Base-by-base conservation (phyloP, 2,329 filamentous ascomycete species). In the Colletotrichum orbiculare region DNA sequence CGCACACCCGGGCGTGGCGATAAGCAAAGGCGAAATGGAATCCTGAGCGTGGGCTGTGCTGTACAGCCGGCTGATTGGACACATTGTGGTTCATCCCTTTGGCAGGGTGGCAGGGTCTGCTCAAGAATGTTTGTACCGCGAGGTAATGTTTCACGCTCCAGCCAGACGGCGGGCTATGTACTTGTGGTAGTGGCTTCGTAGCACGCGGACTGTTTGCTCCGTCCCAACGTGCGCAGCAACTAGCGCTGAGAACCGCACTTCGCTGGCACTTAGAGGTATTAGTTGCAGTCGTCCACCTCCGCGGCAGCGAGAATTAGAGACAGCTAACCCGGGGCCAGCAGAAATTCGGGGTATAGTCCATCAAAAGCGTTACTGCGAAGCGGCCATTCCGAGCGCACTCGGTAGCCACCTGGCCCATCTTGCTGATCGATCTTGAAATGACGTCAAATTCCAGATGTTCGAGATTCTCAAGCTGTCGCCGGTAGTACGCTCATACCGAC, bases 131-230 rank as follows among this genome's bases (percentile, higher is more conserved):
- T 13, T 46, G 60, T 64, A 60, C 17, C 35, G 33, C 15, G 11
- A 59, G 12, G 54, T 64, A 46, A 58, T 45, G 54, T 64, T 66
- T 66, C 63, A 66, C 52, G 39, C 50, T 33, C 50, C 41, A 46
- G 41, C 33, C 34, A 38, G 46, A 13, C n/a, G 13, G 47, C 41
- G 10, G 2, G 39, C 25, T 25, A 5, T 5, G 3, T 25, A 25
- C 25, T 25, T 25, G 25, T 4, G 25, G 25, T 25, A 25, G 25
- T 5, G 25, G 25, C 37, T 35, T 45, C n/a, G 39, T 17, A 13
- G 17, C 2, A 33, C 33, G 53, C 63, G 63, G 58, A 63, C 63
- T 48, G 43, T 57, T 49, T 53, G 33, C 53, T 66, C 63, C 63
- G 63, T 43, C 37, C 37, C 37, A 41, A 41, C 48, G 47, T 57